A percentile compares a stretch with the other conserved stretches of the same genome.
Conservation (phyloP, 371 early-diverging fungal species). For the Neoconidiobolus thromboides region DNA sequence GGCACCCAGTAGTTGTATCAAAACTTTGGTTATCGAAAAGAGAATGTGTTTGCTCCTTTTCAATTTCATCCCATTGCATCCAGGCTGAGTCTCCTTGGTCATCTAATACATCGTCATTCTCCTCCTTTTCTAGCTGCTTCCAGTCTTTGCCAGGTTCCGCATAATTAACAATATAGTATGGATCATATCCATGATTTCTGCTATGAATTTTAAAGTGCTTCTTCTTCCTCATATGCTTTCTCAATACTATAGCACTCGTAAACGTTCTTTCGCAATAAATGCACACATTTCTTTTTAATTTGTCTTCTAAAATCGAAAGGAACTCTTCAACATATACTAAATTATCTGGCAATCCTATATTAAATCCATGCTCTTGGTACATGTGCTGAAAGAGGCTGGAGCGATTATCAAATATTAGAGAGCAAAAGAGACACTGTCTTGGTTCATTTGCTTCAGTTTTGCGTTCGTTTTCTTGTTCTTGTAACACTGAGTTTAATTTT, state of each 20-base stretch:
- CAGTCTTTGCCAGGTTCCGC: constrained; percentile 81
- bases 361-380: constrained; percentile 81
- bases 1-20: constrained; percentile 34
- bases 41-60: constrained; percentile 41
- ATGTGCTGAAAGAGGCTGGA: constrained; percentile 63
- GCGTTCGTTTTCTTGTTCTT: constrained; percentile 60
- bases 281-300: constrained; percentile 53
- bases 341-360: constrained; percentile 85
- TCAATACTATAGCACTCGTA: constrained; percentile 64
- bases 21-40: constrained; percentile 51
- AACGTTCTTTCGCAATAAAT: constrained; percentile 89
- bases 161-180: constrained; percentile 91
- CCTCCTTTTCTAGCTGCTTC: constrained; percentile 68
- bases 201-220: constrained; percentile 91
- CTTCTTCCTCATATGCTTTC: constrained; percentile 97
- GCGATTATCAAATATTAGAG: constrained; percentile 42
- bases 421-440: constrained; percentile 86
- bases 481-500: constrained; percentile 43
- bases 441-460: constrained; percentile 38
- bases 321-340: constrained; percentile 74
- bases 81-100: constrained; percentile 24
- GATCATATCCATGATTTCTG: constrained; percentile 75
- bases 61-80: constrained; percentile 67
- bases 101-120: constrained; percentile 48
- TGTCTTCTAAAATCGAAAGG: constrained; percentile 51